These are phyloP conservation scores for Sugiyamaella valdiviana DNA, from an alignment of 805 yeast genomes.

Conservation along the genomic window DNA sequence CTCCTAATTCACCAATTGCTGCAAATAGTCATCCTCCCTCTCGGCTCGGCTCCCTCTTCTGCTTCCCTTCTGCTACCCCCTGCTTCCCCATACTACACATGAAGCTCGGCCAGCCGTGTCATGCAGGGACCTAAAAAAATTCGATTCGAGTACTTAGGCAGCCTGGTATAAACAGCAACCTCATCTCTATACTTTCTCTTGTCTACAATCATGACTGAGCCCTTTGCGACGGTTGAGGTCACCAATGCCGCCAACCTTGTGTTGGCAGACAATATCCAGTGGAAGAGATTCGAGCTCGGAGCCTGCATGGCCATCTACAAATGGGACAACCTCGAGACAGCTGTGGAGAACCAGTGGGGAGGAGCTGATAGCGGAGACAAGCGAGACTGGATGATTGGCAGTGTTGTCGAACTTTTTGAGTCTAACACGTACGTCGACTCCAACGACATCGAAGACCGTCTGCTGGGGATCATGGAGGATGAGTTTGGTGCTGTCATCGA, in stretches of 20 bases:
- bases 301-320: constrained; percentile 83
- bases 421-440: constrained; percentile 62
- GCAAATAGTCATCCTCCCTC: too few relatives aligned
- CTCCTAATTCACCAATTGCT: too few relatives aligned
- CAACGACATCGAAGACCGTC: constrained; percentile 73
- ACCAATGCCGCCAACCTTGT: constrained; percentile 14
- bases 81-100: background rate
- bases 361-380: constrained; percentile 87
- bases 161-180: too few relatives aligned
- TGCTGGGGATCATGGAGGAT: constrained; percentile 86
- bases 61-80: background rate
- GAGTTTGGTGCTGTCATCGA: constrained; percentile 88
- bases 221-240: constrained; percentile 7
- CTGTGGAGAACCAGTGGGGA: constrained; percentile 93
- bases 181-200: background rate
- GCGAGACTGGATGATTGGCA: constrained; percentile 89
- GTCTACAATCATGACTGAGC: constrained; percentile 2
- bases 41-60: background rate
- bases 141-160: background rate
- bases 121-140: constrained; percentile 1
- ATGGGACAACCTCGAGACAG: constrained; percentile 85
- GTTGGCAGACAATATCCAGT: constrained; percentile 51
- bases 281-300: constrained; percentile 85
- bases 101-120: background rate
- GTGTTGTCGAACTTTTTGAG: constrained; percentile 70